Evolutionary conservation across 495 filamentous ascomycete genomes (phyloP), one percentile per base, ranked within the genome.

Genomic region (Talaromyces proteolyticus): DNA sequence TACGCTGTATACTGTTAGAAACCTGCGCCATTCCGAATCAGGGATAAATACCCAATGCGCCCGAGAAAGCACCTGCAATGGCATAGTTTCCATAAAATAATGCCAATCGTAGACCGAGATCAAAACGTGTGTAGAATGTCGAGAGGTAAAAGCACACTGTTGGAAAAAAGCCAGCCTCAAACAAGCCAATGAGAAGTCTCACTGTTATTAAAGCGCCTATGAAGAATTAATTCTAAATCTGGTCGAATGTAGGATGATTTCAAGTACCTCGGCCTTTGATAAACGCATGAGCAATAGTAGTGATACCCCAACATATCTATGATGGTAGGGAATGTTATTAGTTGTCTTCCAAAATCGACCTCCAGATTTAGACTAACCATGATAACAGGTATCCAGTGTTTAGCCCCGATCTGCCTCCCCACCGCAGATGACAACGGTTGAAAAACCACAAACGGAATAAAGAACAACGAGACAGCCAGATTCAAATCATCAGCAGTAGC

Each of bases 11-110:
- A 2, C n/a, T n/a, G n/a, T n/a, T n/a, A n/a, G n/a, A n/a, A n/a
- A n/a, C n/a, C n/a, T n/a, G n/a, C n/a, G n/a, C n/a, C n/a, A n/a
- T n/a, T 14, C 8, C 29, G 4, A 14, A 14, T 2, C 29, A 14
- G 29, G 14, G 2, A 10, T 34, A 1, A 8, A 34, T 34, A 34
- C 29, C 29, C 14, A 34, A 34, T 34, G 29, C 29, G 14, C 29
- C 29, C 8, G 29, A 34, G 24, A 83, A 69, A 1, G 79, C 80
- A 3, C 77, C 79, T 7, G 79, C 79, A 37, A 82, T 63, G 6
- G 80, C 80, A 53, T 73, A 80, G 55, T 80, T 76, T 8, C 80
- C 78, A 50, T 75, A 84, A 52, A 82, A 83, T 39, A 81, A 52
- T 19, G 61, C 72, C 10, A 82, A 60, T 3, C 79, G 64, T 16